These are phyloP conservation scores for Lagerstroemia speciosa DNA, from an alignment of 345 rosid genomes.

Conservation along the genomic window DNA sequence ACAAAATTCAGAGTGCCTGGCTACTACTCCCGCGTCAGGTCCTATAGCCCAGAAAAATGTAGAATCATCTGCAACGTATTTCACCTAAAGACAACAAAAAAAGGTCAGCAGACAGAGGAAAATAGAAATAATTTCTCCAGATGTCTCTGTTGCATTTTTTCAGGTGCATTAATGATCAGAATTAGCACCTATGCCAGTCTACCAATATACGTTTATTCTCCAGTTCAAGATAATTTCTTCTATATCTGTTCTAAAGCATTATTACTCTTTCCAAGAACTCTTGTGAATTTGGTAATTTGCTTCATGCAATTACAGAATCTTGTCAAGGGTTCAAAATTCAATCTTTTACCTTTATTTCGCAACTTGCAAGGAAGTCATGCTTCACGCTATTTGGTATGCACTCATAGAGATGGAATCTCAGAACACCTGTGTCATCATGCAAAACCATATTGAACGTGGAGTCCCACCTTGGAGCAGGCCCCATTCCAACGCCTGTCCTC, in stretches of 20 bases:
- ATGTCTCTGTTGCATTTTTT: too few species aligned
- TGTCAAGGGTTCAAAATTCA: not conserved
- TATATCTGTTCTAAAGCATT: too few species aligned
- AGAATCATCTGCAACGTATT: constrained; percentile 78
- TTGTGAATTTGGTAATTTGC: too few species aligned
- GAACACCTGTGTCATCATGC: constrained; percentile 64
- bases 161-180: too few species aligned
- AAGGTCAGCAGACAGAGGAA: not conserved
- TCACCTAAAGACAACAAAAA: constrained; percentile 37
- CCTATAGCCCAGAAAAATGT: constrained; percentile 92
- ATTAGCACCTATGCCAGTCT: too few species aligned
- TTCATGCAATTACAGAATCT: not conserved
- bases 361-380: constrained; percentile 64
- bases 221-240: too few species aligned
- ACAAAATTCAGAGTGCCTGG: constrained; percentile 63
- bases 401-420: constrained; percentile 65
- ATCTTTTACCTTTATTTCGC: constrained; percentile 79
- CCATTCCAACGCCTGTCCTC: constrained; percentile 50
- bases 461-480: constrained; percentile 68
- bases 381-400: constrained; percentile 51
- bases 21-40: constrained; percentile 58
- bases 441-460: constrained; percentile 88
- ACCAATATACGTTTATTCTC: too few species aligned
- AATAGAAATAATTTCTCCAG: not conserved
- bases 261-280: too few species aligned